Conservation (phyloP, 148 eudicot species). For the Bassia scoparia region DNA sequence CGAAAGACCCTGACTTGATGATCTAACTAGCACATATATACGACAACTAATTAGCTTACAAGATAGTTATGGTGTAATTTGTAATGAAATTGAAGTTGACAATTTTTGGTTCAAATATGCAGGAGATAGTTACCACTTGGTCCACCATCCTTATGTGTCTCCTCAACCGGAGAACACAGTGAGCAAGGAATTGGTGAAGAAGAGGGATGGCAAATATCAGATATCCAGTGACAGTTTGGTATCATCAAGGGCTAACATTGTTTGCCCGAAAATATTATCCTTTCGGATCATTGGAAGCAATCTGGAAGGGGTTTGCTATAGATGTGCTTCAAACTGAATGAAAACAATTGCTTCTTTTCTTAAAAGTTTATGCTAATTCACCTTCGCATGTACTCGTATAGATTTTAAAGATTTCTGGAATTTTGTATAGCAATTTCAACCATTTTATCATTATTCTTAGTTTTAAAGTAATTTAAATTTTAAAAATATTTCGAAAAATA, state of each 20-base stretch:
- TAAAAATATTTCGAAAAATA: too few species aligned
- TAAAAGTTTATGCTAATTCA: not conserved
- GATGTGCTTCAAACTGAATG: constrained; percentile 26
- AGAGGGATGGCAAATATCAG: constrained; percentile 27
- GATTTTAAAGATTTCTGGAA: too few species aligned
- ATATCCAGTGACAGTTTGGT: constrained; percentile 20
- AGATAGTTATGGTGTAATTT: too few species aligned
- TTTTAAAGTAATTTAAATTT: too few species aligned
- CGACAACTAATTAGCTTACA: too few species aligned
- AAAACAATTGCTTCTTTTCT: constrained; percentile 22
- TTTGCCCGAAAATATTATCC: constrained; percentile 5
- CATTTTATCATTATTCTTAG: too few species aligned
- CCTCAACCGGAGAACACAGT: constrained; percentile 32
- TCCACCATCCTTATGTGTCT: constrained; percentile 41
- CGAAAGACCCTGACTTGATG: too few species aligned
- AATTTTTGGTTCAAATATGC: too few species aligned
- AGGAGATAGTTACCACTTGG: constrained; percentile 34
- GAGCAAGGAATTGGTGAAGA: constrained; percentile 21
- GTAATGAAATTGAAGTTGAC: too few species aligned
- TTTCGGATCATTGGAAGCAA: constrained; percentile 35
- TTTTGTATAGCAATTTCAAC: too few species aligned
- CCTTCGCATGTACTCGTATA: too few species aligned
- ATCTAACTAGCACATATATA: too few species aligned
- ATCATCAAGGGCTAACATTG: constrained; percentile 24
- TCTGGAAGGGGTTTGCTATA: constrained; percentile 33